These are phyloP conservation scores for Ramalina peruviana DNA, from an alignment of 495 filamentous ascomycete genomes.

Conservation along the genomic window DNA sequence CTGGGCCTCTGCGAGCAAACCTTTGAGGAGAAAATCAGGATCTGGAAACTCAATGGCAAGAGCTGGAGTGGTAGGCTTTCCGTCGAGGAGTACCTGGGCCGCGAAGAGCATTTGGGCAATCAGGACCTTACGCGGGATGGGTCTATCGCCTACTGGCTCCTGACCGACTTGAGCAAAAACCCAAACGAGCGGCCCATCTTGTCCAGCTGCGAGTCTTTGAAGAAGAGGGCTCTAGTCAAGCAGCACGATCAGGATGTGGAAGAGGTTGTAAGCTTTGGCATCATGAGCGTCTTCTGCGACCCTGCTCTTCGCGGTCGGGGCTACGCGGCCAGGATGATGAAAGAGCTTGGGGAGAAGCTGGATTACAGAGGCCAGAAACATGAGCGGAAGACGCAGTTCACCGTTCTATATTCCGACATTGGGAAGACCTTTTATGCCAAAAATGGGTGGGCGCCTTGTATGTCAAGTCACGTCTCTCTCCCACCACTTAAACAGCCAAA, in stretches of 20 bases:
- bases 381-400: slow-evolving; percentile 37
- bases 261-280: slow-evolving; percentile 60
- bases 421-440: slow-evolving; percentile 82
- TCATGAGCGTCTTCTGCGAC: slow-evolving; percentile 79
- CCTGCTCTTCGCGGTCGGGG: slow-evolving; percentile 56
- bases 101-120: slow-evolving; percentile 58
- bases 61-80: slow-evolving; percentile 60
- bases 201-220: slow-evolving; percentile 69
- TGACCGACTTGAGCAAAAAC: slow-evolving; percentile 43
- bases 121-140: slow-evolving; percentile 56
- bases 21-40: slow-evolving; percentile 43
- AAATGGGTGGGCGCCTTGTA: slow-evolving; percentile 65
- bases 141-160: slow-evolving; percentile 72
- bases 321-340: slow-evolving; percentile 64
- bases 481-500: slow-evolving; percentile 25
- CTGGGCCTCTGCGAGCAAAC: slow-evolving; percentile 59
- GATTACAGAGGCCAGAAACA: slow-evolving; percentile 37
- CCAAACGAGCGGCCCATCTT: slow-evolving; percentile 48
- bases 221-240: slow-evolving; percentile 55
- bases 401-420: slow-evolving; percentile 85
- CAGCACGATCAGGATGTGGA: slow-evolving; percentile 31
- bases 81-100: slow-evolving; percentile 55
- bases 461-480: slow-evolving; percentile 56
- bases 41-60: slow-evolving; percentile 51
- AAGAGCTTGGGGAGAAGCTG: slow-evolving; percentile 37